phyloP scores from a whole-genome alignment of 2,329 filamentous ascomycete species.

The Fusarium sp. region DNA sequence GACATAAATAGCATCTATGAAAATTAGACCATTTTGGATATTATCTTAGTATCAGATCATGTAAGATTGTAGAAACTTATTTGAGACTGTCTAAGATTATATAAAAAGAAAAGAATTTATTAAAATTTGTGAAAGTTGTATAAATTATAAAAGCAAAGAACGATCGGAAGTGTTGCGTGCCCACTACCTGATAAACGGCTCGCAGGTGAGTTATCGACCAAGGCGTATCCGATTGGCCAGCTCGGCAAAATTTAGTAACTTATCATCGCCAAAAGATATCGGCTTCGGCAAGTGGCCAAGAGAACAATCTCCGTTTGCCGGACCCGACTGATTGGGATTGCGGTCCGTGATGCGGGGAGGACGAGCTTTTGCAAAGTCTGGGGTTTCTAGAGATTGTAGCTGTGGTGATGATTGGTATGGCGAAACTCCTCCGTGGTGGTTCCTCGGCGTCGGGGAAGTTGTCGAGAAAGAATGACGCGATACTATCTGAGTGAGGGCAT shows the following conservation, averaged over 20 bases:
- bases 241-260: conserved; percentile 24
- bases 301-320: background rate
- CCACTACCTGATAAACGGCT: background rate
- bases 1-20: too few species aligned
- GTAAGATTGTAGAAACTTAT: too few species aligned
- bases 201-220: background rate
- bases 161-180: too few species aligned
- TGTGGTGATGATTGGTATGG: background rate
- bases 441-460: background rate
- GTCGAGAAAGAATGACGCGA: background rate
- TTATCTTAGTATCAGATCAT: too few species aligned
- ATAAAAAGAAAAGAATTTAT: too few species aligned
- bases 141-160: too few species aligned
- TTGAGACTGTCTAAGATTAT: too few species aligned
- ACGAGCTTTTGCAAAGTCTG: background rate
- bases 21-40: too few species aligned
- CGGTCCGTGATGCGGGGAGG: background rate
- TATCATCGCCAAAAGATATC: background rate
- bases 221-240: conserved; percentile 28
- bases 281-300: background rate
- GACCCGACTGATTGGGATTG: conserved; percentile 6
- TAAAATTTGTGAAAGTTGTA: too few species aligned
- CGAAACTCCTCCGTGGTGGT: background rate
- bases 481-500: background rate
- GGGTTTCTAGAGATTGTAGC: background rate